Conservation (phyloP, 208 protist genomes). For the Acanthamoeba lenticulata region DNA sequence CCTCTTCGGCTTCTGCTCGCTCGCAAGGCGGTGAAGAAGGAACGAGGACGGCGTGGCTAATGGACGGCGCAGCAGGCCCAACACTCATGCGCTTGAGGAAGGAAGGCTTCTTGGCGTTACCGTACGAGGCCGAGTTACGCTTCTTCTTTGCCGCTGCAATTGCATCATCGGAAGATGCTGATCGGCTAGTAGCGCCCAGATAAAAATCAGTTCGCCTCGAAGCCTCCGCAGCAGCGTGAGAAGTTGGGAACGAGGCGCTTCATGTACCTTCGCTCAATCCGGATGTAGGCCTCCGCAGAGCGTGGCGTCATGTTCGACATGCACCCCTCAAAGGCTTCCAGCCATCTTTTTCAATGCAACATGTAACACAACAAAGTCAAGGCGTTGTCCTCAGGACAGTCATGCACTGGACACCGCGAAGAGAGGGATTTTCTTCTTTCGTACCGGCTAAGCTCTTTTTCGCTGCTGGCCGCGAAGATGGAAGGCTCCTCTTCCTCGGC, state of each 20-base stretch:
- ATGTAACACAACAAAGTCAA: not conserved
- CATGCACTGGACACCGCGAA: not conserved
- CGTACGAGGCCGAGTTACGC: not conserved
- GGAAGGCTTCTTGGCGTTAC: not conserved
- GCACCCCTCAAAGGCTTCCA: conserved; percentile 22
- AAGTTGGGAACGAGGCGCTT: not conserved
- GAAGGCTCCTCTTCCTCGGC: not conserved
- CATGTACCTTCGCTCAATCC: conserved; percentile 10
- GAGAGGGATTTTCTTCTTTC: not conserved
- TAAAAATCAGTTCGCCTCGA: not conserved
- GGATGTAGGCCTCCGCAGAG: not conserved
- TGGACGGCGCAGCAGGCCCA: not conserved
- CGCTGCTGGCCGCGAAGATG: not conserved
- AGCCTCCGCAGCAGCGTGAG: not conserved
- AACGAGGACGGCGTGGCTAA: not conserved
- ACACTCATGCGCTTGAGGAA: conserved; percentile 55
- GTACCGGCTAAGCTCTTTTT: conserved; percentile 28
- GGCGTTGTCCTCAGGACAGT: not conserved
- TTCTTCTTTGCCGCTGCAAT: not conserved
- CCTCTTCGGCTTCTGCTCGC: too few species aligned
- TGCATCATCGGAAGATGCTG: not conserved
- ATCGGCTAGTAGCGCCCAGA: not conserved
- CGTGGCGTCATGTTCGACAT: conserved; percentile 32
- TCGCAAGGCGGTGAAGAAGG: not conserved
- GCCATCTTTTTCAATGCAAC: not conserved